Base-by-base conservation (phyloP, 2,329 filamentous ascomycete species). In the Trichoderma brevicompactum region DNA sequence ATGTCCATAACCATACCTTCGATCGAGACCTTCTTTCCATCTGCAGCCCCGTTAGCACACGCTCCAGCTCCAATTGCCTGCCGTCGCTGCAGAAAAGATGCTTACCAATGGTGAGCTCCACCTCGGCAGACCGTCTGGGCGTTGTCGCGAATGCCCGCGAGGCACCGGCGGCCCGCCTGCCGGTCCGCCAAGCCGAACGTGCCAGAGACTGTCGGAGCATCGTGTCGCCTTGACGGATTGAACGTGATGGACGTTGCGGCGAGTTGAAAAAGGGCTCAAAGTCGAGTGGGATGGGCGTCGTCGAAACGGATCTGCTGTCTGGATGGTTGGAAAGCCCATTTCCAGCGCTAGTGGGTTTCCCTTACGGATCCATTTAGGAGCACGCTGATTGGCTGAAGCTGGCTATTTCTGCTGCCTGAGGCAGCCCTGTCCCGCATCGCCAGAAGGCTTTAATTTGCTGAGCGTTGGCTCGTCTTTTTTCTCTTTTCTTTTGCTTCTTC, bases 21-120 rank as follows among this genome's bases (percentile, higher is more conserved):
- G 79, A 99, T 93, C 69, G 93, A 97, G 65, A 99, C 90, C 82
- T 97, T 96, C 85, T 97, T 97, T 77, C 94, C 95, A 87, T 99
- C 94, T 94, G 53, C 50, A 71, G 52, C 65, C 44, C 44, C 50
- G 75, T 80, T 73, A 80, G 77, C 73, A 68, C 67, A 43, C 17
- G 46, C 67, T 54, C 50, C 46, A 38, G 64, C 34, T 56, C 69
- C 75, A 77, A 77, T 76, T 72, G 77, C 70, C 55, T 61, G 53
- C 66, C 58, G 10, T 44, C 19, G 34, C 32, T 67, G 66, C 59
- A 68, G 68, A 70, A 36, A 54, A 63, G 32, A 70, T 71, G 73
- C 76, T 76, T 74, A 96, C 92, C 92, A 84, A 97, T 88, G 76
- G 94, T 99, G 80, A 99, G 88, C 86, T 97, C 93, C 76, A 99